Evolutionary conservation across 2,329 filamentous ascomycete species (phyloP), one percentile per base, ranked within the genome.

Genomic region (Fusarium mexicanum): DNA sequence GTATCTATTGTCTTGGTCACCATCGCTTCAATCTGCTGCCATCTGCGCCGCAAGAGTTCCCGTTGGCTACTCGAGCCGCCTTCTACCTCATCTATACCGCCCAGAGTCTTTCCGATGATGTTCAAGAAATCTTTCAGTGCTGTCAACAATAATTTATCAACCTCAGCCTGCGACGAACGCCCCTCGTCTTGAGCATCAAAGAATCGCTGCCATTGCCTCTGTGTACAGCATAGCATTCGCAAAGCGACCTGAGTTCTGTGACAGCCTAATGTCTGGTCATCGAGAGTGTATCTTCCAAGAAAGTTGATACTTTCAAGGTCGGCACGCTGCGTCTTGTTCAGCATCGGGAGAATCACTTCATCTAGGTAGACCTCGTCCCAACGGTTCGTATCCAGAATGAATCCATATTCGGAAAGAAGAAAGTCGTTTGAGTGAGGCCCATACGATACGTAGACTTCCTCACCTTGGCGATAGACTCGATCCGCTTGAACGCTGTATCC

Each of bases 341-440:
- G 64, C 60, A 71, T 80, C 4, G 84, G 82, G 8, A 88, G 74
- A 31, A 90, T 70, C 5, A 83, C 82, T 17, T 87, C 85, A 53
- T 90, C 87, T 10, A 90, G 79, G 22, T 80, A 80, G 3, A 85
- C 81, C 74, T 87, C 86, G 41, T 90, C 88, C 84, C 85, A 87
- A 20, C 80, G 78, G 63, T 89, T 90, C 20, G 80, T 76, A 60
- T 87, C 86, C 22, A 81, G 75, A 17, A 86, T 79, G 73, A 89
- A 89, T 9, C 87, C 87, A 73, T 89, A 95, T 81, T 95, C 93
- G 1, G 89, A 87, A 3, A 95, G 86, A 24, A 95, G 82, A 74
- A 93, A 92, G 78, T 95, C 93, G 71, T 94, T 93, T 35, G 87
- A 87, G 79, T 95, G 93, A 3, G 86, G 80, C 7, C 93, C 93